Evolutionary conservation across 2,329 filamentous ascomycete species (phyloP).

Genomic region (Septoria petroselini): DNA sequence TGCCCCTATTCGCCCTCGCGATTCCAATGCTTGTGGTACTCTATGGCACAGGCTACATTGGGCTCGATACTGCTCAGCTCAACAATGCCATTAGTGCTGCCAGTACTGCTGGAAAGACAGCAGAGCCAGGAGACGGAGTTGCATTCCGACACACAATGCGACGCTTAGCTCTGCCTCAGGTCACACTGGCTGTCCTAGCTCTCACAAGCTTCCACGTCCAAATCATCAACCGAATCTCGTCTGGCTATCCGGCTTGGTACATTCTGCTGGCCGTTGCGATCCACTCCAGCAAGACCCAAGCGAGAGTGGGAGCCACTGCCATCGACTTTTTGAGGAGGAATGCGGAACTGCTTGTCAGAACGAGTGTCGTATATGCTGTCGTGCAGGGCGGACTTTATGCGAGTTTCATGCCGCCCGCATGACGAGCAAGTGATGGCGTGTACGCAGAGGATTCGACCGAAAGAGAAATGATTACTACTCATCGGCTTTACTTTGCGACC

Average conservation of each 20-base stretch:
- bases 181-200: constrained; percentile 67
- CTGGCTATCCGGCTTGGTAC: constrained; percentile 87
- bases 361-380: constrained; percentile 76
- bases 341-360: constrained; percentile 52
- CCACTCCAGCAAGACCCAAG: not conserved
- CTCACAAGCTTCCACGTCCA: constrained; percentile 86
- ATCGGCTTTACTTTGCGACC: too few relatives aligned
- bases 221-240: constrained; percentile 84
- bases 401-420: constrained; percentile 84
- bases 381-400: constrained; percentile 83
- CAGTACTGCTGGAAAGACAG: not conserved
- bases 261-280: constrained; percentile 64
- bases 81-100: not conserved
- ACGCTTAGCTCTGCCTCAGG: constrained; percentile 68
- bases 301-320: not conserved
- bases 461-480: too few relatives aligned
- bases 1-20: constrained; percentile 84
- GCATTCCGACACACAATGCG: constrained; percentile 35
- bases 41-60: constrained; percentile 54
- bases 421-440: not conserved
- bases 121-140: constrained; percentile 3
- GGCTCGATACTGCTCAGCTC: not conserved
- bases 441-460: not conserved
- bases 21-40: constrained; percentile 71
- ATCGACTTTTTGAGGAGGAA: constrained; percentile 15